phyloP scores from a whole-genome alignment of 164 flowering plant species.

The Vitis vinifera region ASM3070453v1 NC_081813.1:4879501-4880000 shows the following conservation, averaged over 20 bases:
- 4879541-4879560: too few relatives aligned
- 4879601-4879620: background rate
- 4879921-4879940: background rate
- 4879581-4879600: constrained; percentile 9
- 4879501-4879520: too few relatives aligned
- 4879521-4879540: too few relatives aligned
- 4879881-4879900: background rate
- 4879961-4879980: background rate
- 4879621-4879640: constrained; percentile 4
- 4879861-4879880: background rate
- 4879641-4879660: background rate
- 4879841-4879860: background rate
- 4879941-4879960: background rate
- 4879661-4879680: constrained; percentile 16
- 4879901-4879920: background rate
- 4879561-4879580: too few relatives aligned
- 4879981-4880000: background rate
- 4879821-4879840: background rate
- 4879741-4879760: background rate
- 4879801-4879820: background rate
- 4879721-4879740: background rate
- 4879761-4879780: background rate
- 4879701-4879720: background rate
- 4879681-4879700: constrained; percentile 1
- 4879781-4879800: background rate